Evolutionary conservation across 345 rosid species (phyloP), one percentile per base, ranked within the genome.

Genomic region (Salix udensis): DNA sequence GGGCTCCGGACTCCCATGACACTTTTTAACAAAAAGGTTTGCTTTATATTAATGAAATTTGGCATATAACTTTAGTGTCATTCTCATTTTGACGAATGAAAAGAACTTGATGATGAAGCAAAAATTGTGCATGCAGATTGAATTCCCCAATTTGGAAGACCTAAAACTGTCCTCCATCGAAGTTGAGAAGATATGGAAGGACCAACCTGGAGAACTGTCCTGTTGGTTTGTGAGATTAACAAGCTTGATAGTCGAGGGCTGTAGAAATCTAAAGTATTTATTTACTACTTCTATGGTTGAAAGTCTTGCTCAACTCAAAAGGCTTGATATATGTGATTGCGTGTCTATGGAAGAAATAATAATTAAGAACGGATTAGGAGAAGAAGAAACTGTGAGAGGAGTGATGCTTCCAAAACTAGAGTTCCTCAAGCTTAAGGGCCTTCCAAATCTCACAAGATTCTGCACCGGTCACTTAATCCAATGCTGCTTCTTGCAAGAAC

Each of bases 231-330:
- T 36, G 40, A 82, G 67, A 13, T 58, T 74, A 52, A 60, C 72
- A 19, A 4, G 5, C 8, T 60, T 82, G 65, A 23, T 0, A 4
- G 42, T 78, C 26, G 12, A 34, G 2, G 61, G 39, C 16, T 82
- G 84, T 36, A 5, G 16, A 9, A 44, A 67, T 44, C 60, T 78
- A 2, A 75, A 64, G n/a, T 71, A 55, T 61, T 18, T 82, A 15
- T 74, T 77, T 7, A 12, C 75, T 21, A 65, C 66, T 24, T 74
- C 70, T 13, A 50, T 31, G 34, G 30, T 53, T 23, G 42, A 21
- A 69, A 60, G 55, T 13, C 79, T 77, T 21, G 46, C 5, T 2
- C 23, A 70, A 21, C 74, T 77, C 24, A 31, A 44, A 44, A 10
- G 4, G 3, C 40, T 77, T 61, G 61, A 60, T 18, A 34, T 77